Base-by-base conservation (phyloP, 1,284 basidiomycete genomes). In the Tremellales sp. region DNA sequence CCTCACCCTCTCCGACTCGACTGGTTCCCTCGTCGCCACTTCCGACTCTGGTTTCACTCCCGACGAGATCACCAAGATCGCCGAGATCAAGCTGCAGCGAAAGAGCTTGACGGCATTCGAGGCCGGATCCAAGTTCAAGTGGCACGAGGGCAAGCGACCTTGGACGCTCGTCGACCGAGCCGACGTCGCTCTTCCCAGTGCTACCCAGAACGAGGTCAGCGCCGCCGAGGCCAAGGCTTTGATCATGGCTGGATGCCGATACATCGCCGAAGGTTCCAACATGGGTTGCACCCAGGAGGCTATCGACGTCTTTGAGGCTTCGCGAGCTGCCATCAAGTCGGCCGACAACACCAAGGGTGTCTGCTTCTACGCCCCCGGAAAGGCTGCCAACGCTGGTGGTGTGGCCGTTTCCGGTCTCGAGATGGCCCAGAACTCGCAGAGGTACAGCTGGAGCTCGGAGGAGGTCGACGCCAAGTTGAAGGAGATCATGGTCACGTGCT, bases 221-320 rank as follows among this genome's bases (percentile, higher is more conserved):
- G 80, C 76, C 43, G 81, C 81, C 58, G 86, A 89, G 70, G 86
- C 86, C 48, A 75, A 84, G 72, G 82, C 81, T 8, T 80, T 87
- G 58, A 67, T 87, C 68, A 80, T 80, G 62, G 82, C 84, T 36
- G 86, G 86, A 58, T 81, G 82, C 62, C 77, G 81, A 64, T 84
- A 85, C 74, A 81, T 89, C 49, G 86, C 86, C 51, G 86, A 89
- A 74, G 86, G 86, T 27, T 84, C 82, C 60, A 87, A 87, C 77
- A 85, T 85, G 83, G 73, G 83, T 45, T 84, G 81, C 74, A 84
- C 82, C n/a, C 75, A 79, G 60, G 84, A 84, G 62, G 86, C 86
- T 50, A 83, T 89, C 68, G 80, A 84, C 52, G 77, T 85, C 51
- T 87, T 87, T 63, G 86, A 89, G 75, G 72, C 73, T 11, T 79